These are phyloP conservation scores for Kodamaea leandrae DNA, from an alignment of 805 yeast species.

Conservation along the genomic window DNA sequence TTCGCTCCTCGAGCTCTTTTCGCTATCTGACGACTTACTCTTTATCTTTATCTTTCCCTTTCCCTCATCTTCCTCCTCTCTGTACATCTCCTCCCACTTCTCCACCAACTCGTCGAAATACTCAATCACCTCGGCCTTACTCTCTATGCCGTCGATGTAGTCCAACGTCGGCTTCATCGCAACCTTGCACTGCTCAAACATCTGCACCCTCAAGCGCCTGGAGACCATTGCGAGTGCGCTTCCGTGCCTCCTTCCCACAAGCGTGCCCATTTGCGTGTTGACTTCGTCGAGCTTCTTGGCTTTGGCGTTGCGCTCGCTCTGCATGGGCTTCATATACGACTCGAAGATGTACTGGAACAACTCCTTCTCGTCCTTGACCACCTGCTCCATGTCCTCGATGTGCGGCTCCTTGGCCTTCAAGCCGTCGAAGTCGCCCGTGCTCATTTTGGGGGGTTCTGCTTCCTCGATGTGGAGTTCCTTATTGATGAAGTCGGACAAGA, in stretches of 20 bases:
- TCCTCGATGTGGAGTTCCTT: slow-evolving; percentile 10
- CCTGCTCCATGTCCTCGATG: slow-evolving; percentile 15
- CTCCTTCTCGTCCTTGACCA: slow-evolving; percentile 21
- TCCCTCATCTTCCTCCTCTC: neutral
- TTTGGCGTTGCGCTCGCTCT: slow-evolving; percentile 5
- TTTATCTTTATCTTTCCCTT: neutral
- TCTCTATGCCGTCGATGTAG: slow-evolving; percentile 17
- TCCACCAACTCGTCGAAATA: slow-evolving; percentile 17
- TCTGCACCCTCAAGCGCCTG: slow-evolving; percentile 13
- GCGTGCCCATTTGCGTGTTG: slow-evolving; percentile 4
- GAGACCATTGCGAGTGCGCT: slow-evolving; percentile 10
- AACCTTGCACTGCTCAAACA: slow-evolving; percentile 15
- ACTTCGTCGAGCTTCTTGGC: slow-evolving; percentile 10
- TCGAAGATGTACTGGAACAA: slow-evolving; percentile 26
- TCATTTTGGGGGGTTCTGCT: neutral
- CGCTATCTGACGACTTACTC: neutral
- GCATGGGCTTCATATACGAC: slow-evolving; percentile 19
- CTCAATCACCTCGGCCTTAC: slow-evolving; percentile 15
- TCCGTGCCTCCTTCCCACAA: slow-evolving; percentile 9
- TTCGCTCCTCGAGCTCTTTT: neutral
- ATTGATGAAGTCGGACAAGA: slow-evolving; percentile 14
- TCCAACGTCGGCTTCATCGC: slow-evolving; percentile 24
- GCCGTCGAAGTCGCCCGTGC: slow-evolving; percentile 8
- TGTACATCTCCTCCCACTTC: slow-evolving; percentile 12
- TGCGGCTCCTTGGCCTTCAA: slow-evolving; percentile 5